These are phyloP conservation scores for Aspergillus olivimuriae DNA, from an alignment of 495 filamentous ascomycete species.

Conservation along the genomic window DNA sequence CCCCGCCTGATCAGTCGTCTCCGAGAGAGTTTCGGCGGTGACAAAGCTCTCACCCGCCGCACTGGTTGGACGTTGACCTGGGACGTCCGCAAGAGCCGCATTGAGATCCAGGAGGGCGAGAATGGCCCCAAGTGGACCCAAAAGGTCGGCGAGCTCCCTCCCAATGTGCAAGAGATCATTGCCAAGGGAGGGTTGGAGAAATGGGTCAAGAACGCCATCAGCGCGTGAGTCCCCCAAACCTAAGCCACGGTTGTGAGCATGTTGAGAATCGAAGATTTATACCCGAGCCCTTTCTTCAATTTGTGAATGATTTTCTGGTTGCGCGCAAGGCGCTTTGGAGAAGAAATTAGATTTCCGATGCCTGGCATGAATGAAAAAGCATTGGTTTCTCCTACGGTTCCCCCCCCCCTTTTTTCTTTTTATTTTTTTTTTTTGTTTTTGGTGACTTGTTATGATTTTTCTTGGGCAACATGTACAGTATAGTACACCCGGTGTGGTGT, in stretches of 20 bases:
- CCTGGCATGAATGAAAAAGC: no score
- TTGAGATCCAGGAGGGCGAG: slow-evolving; percentile 64
- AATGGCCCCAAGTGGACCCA: slow-evolving; percentile 61
- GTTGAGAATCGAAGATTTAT: no score
- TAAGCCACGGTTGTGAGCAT: background rate
- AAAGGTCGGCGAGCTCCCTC: slow-evolving; percentile 77
- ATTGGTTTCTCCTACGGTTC: no score
- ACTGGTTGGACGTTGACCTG: slow-evolving; percentile 87
- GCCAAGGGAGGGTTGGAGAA: slow-evolving; percentile 68
- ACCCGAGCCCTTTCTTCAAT: slow-evolving; percentile 8
- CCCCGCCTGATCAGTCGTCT: slow-evolving; percentile 66
- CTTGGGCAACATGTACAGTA: no score
- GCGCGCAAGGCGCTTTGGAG: no score
- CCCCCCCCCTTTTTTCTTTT: background rate
- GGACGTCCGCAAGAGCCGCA: slow-evolving; percentile 69
- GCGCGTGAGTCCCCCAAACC: background rate
- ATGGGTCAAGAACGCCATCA: slow-evolving; percentile 60
- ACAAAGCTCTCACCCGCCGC: slow-evolving; percentile 57
- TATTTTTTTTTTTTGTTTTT: background rate
- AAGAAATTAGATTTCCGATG: no score
- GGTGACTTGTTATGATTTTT: background rate
- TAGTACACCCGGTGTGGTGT: no score
- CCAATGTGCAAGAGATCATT: slow-evolving; percentile 88
- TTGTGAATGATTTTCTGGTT: background rate
- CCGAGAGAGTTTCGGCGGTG: slow-evolving; percentile 51